These are phyloP conservation scores for Adansonia digitata DNA, from an alignment of 345 rosid species.

Conservation along the genomic window DNA sequence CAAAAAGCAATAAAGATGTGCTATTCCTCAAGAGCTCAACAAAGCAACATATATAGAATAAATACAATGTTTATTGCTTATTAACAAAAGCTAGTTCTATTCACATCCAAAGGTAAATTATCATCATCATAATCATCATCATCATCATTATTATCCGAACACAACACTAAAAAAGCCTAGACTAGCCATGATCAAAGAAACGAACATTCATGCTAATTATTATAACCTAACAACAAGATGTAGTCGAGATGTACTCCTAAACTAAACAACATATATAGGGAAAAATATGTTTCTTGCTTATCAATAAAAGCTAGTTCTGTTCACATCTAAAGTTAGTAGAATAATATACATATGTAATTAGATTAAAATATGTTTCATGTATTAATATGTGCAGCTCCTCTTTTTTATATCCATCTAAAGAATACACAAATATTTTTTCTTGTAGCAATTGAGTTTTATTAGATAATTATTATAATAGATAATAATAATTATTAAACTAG, in stretches of 20 bases:
- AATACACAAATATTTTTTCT: no score
- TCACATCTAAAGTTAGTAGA: slow-evolving; percentile 2
- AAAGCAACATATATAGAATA: neutral
- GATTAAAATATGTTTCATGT: no score
- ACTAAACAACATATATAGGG: neutral
- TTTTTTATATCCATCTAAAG: no score
- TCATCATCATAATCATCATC: no score
- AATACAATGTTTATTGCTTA: neutral
- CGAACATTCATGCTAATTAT: neutral
- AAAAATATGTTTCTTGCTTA: neutral
- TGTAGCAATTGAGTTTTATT: no score
- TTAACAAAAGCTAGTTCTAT: neutral
- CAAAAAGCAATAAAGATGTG: neutral
- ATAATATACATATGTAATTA: no score
- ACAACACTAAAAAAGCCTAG: neutral
- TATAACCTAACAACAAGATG: neutral
- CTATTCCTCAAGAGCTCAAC: neutral
- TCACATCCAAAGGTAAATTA: neutral
- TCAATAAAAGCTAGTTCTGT: neutral
- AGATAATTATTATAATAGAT: no score
- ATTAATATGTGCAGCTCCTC: no score
- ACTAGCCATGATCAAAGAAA: neutral
- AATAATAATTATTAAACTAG: no score
- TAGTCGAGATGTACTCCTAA: slow-evolving; percentile 2
- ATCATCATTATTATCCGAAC: neutral